These are phyloP conservation scores for Gossypium thurberi DNA, from an alignment of 345 rosid genomes.

Conservation along the genomic window DNA sequence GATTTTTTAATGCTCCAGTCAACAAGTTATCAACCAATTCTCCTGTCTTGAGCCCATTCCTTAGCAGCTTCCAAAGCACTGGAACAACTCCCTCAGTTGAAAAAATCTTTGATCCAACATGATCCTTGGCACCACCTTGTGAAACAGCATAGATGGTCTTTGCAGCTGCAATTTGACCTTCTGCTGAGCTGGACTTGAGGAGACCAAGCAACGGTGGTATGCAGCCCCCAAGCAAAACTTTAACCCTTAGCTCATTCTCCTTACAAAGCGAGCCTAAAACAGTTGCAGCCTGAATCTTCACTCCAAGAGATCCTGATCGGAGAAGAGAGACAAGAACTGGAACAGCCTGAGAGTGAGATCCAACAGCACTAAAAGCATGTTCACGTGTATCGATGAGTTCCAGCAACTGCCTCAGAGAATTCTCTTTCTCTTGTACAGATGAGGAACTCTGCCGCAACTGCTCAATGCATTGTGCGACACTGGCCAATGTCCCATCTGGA, in stretches of 20 bases:
- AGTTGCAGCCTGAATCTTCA: conserved; percentile 92
- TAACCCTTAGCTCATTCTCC: conserved; percentile 96
- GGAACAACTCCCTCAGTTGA: conserved; percentile 99
- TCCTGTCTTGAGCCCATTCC: conserved; percentile 67
- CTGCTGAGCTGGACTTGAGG: conserved; percentile 91
- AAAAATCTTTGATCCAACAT: conserved; percentile 96
- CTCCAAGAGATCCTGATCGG: conserved; percentile 88
- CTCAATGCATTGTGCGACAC: conserved; percentile 98
- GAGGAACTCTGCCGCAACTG: conserved; percentile 86
- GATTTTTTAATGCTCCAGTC: conserved; percentile 91
- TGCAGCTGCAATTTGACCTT: conserved; percentile 95
- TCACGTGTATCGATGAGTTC: conserved; percentile 94
- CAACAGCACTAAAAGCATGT: conserved; percentile 97
- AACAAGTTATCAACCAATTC: conserved; percentile 79
- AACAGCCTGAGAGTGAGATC: conserved; percentile 99
- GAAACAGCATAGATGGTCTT: conserved; percentile 96
- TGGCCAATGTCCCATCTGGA: conserved; percentile 98
- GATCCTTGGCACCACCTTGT: conserved; percentile 93
- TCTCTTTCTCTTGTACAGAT: conserved; percentile 86
- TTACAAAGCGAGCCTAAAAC: conserved; percentile 96
- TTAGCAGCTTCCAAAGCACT: conserved; percentile 78
- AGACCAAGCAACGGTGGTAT: conserved; percentile 99
- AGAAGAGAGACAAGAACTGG: conserved; percentile 99
- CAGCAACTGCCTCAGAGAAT: conserved; percentile 75
- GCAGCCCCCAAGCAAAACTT: conserved; percentile 98